phyloP scores from a whole-genome alignment of 2,329 filamentous ascomycete species.

The Cadophora gregata region DNA sequence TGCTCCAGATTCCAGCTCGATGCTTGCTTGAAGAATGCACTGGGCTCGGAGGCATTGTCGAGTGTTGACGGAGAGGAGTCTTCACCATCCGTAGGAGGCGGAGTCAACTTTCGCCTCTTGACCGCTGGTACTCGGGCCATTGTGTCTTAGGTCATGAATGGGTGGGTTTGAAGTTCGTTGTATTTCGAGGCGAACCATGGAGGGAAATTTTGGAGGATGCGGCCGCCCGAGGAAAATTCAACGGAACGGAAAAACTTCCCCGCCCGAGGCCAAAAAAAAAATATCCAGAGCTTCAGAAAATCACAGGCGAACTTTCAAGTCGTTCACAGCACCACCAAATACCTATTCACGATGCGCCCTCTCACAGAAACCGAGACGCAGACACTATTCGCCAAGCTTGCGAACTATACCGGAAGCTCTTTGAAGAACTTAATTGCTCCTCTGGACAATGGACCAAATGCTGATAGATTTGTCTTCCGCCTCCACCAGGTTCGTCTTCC shows the following conservation, averaged over 20 bases:
- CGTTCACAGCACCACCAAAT: slow-evolving; percentile 11
- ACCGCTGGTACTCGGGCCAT: slow-evolving; percentile 46
- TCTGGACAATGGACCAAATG: slow-evolving; percentile 67
- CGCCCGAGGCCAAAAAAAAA: slow-evolving; percentile 33
- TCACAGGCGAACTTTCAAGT: slow-evolving; percentile 10
- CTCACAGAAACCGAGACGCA: slow-evolving; percentile 82
- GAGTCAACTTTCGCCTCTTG: slow-evolving; percentile 65
- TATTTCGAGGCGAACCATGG: not conserved
- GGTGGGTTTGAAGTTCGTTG: not conserved
- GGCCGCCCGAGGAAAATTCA: slow-evolving; percentile 39
- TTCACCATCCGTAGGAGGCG: slow-evolving; percentile 56
- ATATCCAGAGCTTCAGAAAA: slow-evolving; percentile 13
- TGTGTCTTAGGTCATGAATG: slow-evolving; percentile 3
- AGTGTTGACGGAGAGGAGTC: slow-evolving; percentile 44
- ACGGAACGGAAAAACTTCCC: slow-evolving; percentile 34
- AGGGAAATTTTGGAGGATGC: slow-evolving; percentile 29
- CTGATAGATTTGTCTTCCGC: slow-evolving; percentile 85
- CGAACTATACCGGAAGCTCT: slow-evolving; percentile 87
- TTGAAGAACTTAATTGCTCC: slow-evolving; percentile 85
- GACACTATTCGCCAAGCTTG: slow-evolving; percentile 89
- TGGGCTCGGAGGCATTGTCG: slow-evolving; percentile 36
- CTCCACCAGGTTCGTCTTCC: slow-evolving; percentile 65
- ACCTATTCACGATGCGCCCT: slow-evolving; percentile 68
- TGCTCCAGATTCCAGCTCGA: slow-evolving; percentile 91
- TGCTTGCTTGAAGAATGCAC: slow-evolving; percentile 71